These are phyloP conservation scores for Wickerhamiella parazyma DNA, from an alignment of 805 yeast species.

Conservation along the genomic window DNA sequence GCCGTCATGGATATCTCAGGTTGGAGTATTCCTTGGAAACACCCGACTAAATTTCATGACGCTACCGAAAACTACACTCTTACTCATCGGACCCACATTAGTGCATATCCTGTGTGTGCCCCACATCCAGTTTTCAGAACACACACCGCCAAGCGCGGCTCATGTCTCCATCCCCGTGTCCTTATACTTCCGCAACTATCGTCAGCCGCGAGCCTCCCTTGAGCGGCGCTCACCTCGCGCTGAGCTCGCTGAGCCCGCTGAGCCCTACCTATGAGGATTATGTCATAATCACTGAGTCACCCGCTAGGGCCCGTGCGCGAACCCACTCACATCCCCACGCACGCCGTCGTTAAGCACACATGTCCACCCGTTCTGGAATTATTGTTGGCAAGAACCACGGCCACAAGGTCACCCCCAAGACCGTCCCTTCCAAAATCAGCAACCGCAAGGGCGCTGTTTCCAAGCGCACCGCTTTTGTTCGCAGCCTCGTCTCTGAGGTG, in stretches of 20 bases:
- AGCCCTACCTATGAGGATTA: not conserved
- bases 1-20: too few relatives aligned
- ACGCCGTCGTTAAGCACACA: slow-evolving; percentile 19
- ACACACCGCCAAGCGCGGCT: too few relatives aligned
- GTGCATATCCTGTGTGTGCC: too few relatives aligned
- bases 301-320: slow-evolving; percentile 4
- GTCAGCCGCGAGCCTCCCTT: too few relatives aligned
- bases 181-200: too few relatives aligned
- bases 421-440: slow-evolving; percentile 77
- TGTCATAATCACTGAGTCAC: not conserved
- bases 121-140: too few relatives aligned
- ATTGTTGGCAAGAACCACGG: slow-evolving; percentile 99
- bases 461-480: slow-evolving; percentile 91
- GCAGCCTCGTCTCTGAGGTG: slow-evolving; percentile 91
- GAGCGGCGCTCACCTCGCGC: not conserved
- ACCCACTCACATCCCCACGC: slow-evolving; percentile 5
- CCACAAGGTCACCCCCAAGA: slow-evolving; percentile 82
- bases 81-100: not conserved
- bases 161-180: too few relatives aligned
- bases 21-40: too few relatives aligned
- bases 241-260: not conserved
- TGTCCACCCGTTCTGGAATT: slow-evolving; percentile 53
- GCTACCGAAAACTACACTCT: not conserved
- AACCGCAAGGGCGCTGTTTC: slow-evolving; percentile 94
- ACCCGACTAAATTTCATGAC: too few relatives aligned